A percentile compares a stretch with the other conserved stretches of the same genome.
Conservation (phyloP, 2,329 filamentous ascomycete genomes). For the Bipolaris bicolor region DNA sequence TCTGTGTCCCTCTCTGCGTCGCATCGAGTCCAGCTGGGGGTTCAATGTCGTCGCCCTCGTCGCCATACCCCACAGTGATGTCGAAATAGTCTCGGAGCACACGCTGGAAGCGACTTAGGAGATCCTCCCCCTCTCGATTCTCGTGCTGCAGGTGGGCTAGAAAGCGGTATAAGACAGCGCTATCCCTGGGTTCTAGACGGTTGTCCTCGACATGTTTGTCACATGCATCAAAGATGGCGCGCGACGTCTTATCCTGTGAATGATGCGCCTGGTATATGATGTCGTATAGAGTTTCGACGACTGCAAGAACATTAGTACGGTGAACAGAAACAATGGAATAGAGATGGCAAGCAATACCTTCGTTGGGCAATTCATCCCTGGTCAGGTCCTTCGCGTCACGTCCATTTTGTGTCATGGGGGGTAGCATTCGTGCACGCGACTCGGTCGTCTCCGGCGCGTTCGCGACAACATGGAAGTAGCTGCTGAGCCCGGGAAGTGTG, state of each 20-base stretch:
- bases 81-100: constrained; percentile 61
- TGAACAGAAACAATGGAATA: not conserved
- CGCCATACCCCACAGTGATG: constrained; percentile 69
- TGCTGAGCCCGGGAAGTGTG: constrained; percentile 10
- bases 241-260: constrained; percentile 68
- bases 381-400: constrained; percentile 50
- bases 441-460: constrained; percentile 47
- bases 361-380: constrained; percentile 40
- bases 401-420: constrained; percentile 45
- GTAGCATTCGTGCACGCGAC: constrained; percentile 51
- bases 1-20: constrained; percentile 31
- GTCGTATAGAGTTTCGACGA: constrained; percentile 78
- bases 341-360: constrained; percentile 40
- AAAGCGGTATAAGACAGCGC: constrained; percentile 77
- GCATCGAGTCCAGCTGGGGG: constrained; percentile 41
- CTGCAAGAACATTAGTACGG: constrained; percentile 52
- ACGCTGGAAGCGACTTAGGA: constrained; percentile 73
- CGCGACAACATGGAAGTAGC: constrained; percentile 48
- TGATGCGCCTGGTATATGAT: constrained; percentile 76
- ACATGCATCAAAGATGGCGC: constrained; percentile 81
- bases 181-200: constrained; percentile 73
- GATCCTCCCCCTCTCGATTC: constrained; percentile 41
- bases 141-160: constrained; percentile 70
- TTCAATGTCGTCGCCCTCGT: constrained; percentile 48
- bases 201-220: constrained; percentile 74